A percentile compares a stretch with the other conserved stretches of the same genome.
Conservation (phyloP, 2,329 filamentous ascomycete species). For the Tolypocladium capitatum region DNA sequence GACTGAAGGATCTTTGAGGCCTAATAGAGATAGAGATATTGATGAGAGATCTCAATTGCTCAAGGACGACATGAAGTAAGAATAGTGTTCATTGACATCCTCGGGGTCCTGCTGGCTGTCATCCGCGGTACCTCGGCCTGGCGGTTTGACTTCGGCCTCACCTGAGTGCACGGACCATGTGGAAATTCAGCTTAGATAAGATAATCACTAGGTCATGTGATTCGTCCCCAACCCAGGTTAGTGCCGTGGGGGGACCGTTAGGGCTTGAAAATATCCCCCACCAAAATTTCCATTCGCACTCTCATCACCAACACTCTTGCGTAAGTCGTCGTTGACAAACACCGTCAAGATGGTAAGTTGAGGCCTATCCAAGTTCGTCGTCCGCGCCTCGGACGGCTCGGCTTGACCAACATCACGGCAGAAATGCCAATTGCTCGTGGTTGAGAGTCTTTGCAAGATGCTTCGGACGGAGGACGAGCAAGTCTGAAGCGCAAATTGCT, state of each 20-base stretch:
- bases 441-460: constrained; percentile 88
- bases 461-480: constrained; percentile 62
- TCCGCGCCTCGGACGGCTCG: neutral
- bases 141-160: no score
- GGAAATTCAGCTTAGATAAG: no score
- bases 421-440: constrained; percentile 32
- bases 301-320: constrained; percentile 19
- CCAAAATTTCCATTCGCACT: constrained; percentile 18
- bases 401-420: constrained; percentile 17
- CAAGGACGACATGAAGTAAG: neutral
- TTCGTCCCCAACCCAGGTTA: constrained; percentile 27
- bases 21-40: no score
- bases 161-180: no score
- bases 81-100: neutral
- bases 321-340: constrained; percentile 32
- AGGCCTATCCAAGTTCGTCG: constrained; percentile 20
- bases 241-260: constrained; percentile 13
- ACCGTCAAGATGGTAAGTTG: constrained; percentile 59
- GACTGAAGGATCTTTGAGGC: constrained; percentile 2
- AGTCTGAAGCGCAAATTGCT: constrained; percentile 99
- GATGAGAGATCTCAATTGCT: neutral
- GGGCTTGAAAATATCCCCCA: constrained; percentile 29
- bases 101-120: neutral
- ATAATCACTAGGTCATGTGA: constrained; percentile 14
- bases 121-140: constrained; percentile 5